Conservation (phyloP, 2,329 filamentous ascomycete genomes). For the Lecanoromycetidae sp. region DNA sequence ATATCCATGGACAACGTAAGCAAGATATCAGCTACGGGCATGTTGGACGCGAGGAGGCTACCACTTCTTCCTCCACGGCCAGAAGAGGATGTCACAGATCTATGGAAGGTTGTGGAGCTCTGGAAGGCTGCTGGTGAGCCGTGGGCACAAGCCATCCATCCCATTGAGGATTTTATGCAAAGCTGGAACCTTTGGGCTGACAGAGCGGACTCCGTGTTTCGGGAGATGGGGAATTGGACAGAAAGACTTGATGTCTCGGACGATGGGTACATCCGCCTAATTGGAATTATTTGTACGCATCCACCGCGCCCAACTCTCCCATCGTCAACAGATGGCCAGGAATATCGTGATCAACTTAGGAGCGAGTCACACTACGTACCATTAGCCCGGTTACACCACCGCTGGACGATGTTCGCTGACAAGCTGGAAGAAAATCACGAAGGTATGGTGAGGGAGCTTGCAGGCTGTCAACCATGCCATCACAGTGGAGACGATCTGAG, state of each 20-base stretch:
- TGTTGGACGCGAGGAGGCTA: no score
- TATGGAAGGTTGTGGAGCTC: background rate
- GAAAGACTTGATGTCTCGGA: background rate
- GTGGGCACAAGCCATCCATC: background rate
- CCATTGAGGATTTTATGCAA: background rate
- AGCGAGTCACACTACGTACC: background rate
- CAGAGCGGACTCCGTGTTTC: background rate
- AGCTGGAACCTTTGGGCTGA: conserved; percentile 2
- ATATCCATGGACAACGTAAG: no score
- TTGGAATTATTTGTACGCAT: background rate
- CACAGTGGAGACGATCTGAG: background rate
- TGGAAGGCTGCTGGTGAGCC: background rate
- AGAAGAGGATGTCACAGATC: no score
- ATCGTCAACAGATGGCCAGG: background rate
- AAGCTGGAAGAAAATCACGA: conserved; percentile 1
- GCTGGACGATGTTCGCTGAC: conserved; percentile 1
- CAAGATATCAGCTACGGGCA: no score
- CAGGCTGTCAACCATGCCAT: background rate
- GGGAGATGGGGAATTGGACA: background rate
- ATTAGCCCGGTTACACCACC: background rate
- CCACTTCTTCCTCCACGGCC: no score
- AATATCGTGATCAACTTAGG: background rate
- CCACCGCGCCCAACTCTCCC: background rate
- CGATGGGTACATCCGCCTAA: background rate
- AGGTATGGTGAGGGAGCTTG: background rate